A percentile compares a stretch with the other conserved stretches of the same genome.
phyloP scores from a whole-genome alignment of 345 rosid species.

The Aquilaria yunnanensis region DNA sequence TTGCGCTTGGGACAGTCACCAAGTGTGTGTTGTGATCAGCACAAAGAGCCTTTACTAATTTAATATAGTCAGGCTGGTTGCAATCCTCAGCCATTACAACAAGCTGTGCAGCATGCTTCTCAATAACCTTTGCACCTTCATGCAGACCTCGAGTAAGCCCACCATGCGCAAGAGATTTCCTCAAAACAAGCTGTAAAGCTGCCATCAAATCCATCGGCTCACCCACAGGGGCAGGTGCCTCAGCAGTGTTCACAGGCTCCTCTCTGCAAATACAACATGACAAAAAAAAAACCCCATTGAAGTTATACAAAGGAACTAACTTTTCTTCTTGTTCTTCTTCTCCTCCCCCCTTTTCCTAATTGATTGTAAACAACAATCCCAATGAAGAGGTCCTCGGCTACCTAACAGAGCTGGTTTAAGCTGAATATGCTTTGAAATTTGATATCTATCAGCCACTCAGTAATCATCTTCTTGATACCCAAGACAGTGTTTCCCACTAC shows the following conservation, averaged over 20 bases:
- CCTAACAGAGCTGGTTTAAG: no score
- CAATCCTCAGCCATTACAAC: conserved; percentile 86
- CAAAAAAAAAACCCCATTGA: no score
- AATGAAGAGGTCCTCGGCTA: no score
- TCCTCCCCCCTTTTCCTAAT: no score
- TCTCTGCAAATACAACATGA: conserved; percentile 34
- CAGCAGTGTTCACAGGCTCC: conserved; percentile 28
- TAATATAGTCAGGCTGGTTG: conserved; percentile 75
- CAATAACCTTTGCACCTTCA: conserved; percentile 71
- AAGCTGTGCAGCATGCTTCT: conserved; percentile 70
- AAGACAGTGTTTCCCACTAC: no score
- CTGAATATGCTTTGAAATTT: no score
- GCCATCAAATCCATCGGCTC: conserved; percentile 78
- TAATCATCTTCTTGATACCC: no score
- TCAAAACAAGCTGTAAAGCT: conserved; percentile 68
- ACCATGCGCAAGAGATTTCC: conserved; percentile 71
- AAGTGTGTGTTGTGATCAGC: conserved; percentile 61
- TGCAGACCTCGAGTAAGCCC: conserved; percentile 76
- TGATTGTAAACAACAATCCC: no score
- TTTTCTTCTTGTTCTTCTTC: no score
- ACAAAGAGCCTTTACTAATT: conserved; percentile 78
- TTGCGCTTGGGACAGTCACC: conserved; percentile 73
- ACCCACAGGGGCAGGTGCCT: conserved; percentile 24
- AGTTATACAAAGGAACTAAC: no score
- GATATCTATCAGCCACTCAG: no score